phyloP scores from a whole-genome alignment of 257 asterid genomes.

The Rauvolfia tetraphylla region DNA sequence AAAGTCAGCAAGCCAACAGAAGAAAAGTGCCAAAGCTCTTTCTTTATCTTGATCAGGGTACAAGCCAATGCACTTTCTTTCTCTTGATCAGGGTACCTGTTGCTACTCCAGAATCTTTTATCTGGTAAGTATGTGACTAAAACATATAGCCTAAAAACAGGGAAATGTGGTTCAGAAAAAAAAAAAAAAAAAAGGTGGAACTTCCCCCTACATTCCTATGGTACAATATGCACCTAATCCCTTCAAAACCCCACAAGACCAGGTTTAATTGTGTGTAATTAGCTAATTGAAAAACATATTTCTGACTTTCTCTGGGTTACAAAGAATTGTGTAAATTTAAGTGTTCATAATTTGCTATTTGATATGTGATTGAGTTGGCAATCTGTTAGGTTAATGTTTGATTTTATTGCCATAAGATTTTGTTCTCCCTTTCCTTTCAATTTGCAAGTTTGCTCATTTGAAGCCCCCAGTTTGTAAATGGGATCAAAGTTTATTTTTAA shows the following conservation, averaged over 20 bases:
- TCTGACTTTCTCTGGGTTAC: conserved; percentile 3
- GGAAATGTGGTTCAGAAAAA: no score
- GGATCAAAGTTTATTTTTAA: no score
- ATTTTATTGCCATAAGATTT: no score
- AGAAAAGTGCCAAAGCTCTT: neutral
- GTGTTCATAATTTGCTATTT: no score
- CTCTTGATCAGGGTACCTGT: neutral
- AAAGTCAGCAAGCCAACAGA: neutral
- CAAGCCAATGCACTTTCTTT: neutral
- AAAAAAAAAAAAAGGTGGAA: no score
- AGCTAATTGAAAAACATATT: neutral
- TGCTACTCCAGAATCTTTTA: neutral
- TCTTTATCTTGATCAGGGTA: neutral
- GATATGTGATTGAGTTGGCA: no score
- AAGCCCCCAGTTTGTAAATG: no score
- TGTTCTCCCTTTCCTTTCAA: no score
- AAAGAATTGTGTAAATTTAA: neutral
- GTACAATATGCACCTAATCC: neutral
- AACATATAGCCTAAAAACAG: no score
- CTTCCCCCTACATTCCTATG: no score
- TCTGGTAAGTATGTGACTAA: neutral
- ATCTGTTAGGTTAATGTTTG: no score
- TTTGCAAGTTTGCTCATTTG: no score
- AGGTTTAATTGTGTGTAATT: neutral
- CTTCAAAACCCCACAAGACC: neutral